Percentiles rank a stretch among this genome's conserved stretches.
Evolutionary conservation across 2,329 filamentous ascomycete genomes (phyloP).

Genomic region (Calonectria crousiana): DNA sequence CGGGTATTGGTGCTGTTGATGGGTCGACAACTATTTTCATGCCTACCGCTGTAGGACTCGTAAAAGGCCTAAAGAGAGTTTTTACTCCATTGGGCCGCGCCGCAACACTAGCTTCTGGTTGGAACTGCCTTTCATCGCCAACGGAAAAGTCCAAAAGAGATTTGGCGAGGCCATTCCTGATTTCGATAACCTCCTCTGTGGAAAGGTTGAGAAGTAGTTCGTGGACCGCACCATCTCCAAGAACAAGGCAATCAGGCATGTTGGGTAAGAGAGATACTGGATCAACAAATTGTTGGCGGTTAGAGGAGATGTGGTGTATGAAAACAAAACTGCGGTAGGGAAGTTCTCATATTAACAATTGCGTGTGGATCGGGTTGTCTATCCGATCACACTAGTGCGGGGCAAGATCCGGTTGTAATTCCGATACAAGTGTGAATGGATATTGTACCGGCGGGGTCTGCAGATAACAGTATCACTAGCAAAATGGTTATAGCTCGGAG

Average conservation of each 20-base stretch:
- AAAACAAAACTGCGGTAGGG: background rate
- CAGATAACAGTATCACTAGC: background rate
- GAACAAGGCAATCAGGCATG: constrained; percentile 18
- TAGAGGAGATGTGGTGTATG: background rate
- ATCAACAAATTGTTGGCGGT: too few species aligned
- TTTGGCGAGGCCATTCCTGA: constrained; percentile 25
- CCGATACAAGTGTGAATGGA: background rate
- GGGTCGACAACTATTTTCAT: constrained; percentile 42
- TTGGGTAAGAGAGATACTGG: background rate
- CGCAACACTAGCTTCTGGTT: constrained; percentile 34
- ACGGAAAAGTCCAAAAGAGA: constrained; percentile 34
- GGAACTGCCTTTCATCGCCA: constrained; percentile 33
- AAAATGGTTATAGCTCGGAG: background rate
- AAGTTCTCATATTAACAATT: background rate
- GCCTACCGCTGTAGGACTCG: constrained; percentile 32
- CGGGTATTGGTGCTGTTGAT: background rate
- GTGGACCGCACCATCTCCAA: constrained; percentile 32
- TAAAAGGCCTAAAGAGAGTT: constrained; percentile 43
- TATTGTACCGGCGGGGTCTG: background rate
- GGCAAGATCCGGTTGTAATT: background rate
- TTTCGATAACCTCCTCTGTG: constrained; percentile 25
- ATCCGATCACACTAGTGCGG: background rate
- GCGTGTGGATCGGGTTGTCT: background rate
- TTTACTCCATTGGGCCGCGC: constrained; percentile 39
- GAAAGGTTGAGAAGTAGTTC: constrained; percentile 32